These are phyloP conservation scores for Talaromyces marneffei DNA, from an alignment of 2,329 filamentous ascomycete species.

Conservation along the genomic window DNA sequence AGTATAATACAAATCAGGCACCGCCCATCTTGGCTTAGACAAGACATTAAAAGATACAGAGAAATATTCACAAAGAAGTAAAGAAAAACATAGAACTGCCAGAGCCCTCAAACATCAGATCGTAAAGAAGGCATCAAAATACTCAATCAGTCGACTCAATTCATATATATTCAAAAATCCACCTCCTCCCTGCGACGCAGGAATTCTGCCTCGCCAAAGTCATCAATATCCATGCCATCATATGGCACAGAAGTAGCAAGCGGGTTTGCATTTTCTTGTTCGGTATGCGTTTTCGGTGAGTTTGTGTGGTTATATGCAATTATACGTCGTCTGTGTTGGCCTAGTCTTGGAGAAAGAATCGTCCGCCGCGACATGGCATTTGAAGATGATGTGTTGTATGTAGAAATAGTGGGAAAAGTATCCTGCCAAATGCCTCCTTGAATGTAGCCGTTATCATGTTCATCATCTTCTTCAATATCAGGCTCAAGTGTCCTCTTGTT, in stretches of 20 bases:
- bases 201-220: slow-evolving; percentile 44
- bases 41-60: not conserved
- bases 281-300: slow-evolving; percentile 17
- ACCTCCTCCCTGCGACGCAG: slow-evolving; percentile 39
- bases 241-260: slow-evolving; percentile 12
- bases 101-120: not conserved
- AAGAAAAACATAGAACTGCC: slow-evolving; percentile 9
- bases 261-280: slow-evolving; percentile 26
- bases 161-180: slow-evolving; percentile 24
- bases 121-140: not conserved
- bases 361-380: slow-evolving; percentile 18
- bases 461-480: slow-evolving; percentile 35
- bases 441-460: slow-evolving; percentile 7
- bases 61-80: slow-evolving; percentile 18
- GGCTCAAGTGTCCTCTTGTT: slow-evolving; percentile 41
- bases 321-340: slow-evolving; percentile 22
- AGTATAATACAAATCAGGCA: not conserved
- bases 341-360: slow-evolving; percentile 30
- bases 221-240: slow-evolving; percentile 32
- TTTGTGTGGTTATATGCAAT: slow-evolving; percentile 12
- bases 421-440: slow-evolving; percentile 23
- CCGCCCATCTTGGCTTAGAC: not conserved
- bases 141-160: not conserved
- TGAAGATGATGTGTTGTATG: not conserved
- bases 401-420: not conserved